Conservation (phyloP, 768 basidiomycete genomes). For the Tricholoma sp. region DNA sequence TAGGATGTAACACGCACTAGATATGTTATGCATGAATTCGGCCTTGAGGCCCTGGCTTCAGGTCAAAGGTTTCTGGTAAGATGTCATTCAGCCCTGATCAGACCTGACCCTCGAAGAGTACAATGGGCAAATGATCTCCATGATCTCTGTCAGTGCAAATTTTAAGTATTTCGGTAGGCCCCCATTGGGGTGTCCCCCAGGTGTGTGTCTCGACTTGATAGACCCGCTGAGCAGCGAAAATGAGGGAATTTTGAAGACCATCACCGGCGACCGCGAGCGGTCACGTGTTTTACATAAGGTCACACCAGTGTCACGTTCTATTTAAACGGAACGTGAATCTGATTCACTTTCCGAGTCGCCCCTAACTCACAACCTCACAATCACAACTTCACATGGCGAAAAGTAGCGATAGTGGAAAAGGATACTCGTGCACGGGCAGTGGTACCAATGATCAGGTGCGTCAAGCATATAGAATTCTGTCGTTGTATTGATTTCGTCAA, state of each 20-base stretch:
- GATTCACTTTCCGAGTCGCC: no score
- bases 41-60: neutral
- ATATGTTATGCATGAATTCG: neutral
- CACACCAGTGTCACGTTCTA: no score
- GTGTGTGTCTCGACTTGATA: no score
- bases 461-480: neutral
- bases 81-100: neutral
- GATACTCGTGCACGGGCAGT: constrained; percentile 38
- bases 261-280: no score
- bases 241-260: no score
- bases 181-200: no score
- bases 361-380: no score
- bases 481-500: neutral
- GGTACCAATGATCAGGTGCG: constrained; percentile 52
- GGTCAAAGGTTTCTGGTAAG: neutral
- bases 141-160: neutral
- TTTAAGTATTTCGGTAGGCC: no score
- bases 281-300: neutral
- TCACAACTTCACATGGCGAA: neutral
- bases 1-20: no score
- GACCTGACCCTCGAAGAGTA: neutral
- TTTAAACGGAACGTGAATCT: no score
- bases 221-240: no score
- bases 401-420: constrained; percentile 14
- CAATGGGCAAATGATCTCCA: neutral